Conservation (phyloP, 2,329 filamentous ascomycete genomes). For the Xylaria sp. region DNA sequence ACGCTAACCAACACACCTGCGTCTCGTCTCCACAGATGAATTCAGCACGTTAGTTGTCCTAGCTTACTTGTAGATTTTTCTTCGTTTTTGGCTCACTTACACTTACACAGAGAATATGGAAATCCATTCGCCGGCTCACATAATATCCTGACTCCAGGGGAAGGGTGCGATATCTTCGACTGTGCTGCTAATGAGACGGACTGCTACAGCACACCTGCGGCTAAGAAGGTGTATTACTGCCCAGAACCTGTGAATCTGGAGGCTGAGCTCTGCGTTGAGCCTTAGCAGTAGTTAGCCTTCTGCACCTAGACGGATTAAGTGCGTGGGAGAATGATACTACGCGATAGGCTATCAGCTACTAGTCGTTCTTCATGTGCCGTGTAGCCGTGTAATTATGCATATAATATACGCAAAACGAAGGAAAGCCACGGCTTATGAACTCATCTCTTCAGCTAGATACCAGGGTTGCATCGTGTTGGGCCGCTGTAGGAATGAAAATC, state of each 20-base stretch:
- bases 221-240: slow-evolving; percentile 56
- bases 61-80: not conserved
- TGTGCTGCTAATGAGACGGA: slow-evolving; percentile 50
- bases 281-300: not conserved
- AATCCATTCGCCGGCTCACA: slow-evolving; percentile 54
- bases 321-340: not conserved
- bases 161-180: slow-evolving; percentile 54
- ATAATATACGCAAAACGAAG: not conserved
- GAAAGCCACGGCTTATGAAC: not conserved
- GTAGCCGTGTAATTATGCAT: not conserved
- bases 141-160: slow-evolving; percentile 53
- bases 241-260: slow-evolving; percentile 54
- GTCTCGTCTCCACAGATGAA: slow-evolving; percentile 49
- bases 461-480: slow-evolving; percentile 28
- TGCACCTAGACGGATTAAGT: not conserved
- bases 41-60: slow-evolving; percentile 50
- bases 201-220: slow-evolving; percentile 55
- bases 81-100: slow-evolving; percentile 24
- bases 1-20: not conserved
- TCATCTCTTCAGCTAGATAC: slow-evolving; percentile 19
- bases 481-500: slow-evolving; percentile 1
- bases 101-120: slow-evolving; percentile 48
- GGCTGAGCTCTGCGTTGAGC: slow-evolving; percentile 46
- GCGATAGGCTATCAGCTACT: not conserved
- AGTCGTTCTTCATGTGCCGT: not conserved